Base-by-base conservation (phyloP, 306 rosid genomes). In the Fagus sylvatica region DNA sequence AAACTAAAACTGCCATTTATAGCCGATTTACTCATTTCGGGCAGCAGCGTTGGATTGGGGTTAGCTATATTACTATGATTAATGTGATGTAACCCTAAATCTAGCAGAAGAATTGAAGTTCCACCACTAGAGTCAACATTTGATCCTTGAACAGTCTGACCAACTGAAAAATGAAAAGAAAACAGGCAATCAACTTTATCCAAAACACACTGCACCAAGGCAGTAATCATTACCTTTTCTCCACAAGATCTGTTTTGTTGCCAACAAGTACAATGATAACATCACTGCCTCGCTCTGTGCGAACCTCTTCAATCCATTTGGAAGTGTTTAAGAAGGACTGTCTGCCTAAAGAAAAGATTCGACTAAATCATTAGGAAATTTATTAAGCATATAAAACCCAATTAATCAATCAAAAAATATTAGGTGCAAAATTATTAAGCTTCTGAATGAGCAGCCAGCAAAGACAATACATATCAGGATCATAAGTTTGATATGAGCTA, bases 291-390 rank as follows among this genome's bases (percentile, higher is more conserved):
- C 94, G 78, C 86, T 93, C 98, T 69, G 94, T 89, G 37, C 94
- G 91, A 78, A 93, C 98, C 87, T 93, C 94, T 86, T 93, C 98
- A 70, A 93, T 91, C 97, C 98, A 93, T 85, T 87, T 93, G 66
- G 84, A 55, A 76, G 94, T 93, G 75, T 91, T 93, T 78, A 93
- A 82, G 83, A 93, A 93, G 71, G 98, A 86, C 65, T 89, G 93
- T 67, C 95, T 85, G 60, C 97, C 98, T 93, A 71, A 66, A 33
- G 30, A 81, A 16, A 17, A 72, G 39, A 65, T 17, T 30, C 11
- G 39, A 39, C 30, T 30, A 60, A 9, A 60, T 1, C 34, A 0
- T 56, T 56, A 56, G 28, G 34, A 12, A 30, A 11, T 32, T 32
- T 33, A 10, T 32, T 32, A 32, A 1, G 11, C 40, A 60, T 11